Conservation (phyloP, 2,329 filamentous ascomycete genomes). For the Chaetomium sp. region DNA sequence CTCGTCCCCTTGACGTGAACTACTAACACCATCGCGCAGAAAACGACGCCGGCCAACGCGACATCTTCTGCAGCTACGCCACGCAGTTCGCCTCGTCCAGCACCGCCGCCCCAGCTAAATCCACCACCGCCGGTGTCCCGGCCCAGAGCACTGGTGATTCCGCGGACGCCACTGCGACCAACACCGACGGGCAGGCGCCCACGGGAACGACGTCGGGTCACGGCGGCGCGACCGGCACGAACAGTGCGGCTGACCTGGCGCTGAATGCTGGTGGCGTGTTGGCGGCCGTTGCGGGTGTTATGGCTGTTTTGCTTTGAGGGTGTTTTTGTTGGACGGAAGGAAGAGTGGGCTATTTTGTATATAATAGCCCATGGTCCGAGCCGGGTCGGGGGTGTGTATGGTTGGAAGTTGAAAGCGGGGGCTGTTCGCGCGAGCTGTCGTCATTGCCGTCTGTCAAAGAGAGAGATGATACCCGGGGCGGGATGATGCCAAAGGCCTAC, state of each 20-base stretch:
- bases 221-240: constrained; percentile 12
- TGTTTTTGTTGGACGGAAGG: background rate
- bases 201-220: constrained; percentile 11
- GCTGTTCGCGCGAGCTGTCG: no score
- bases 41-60: constrained; percentile 33
- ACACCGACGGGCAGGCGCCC: constrained; percentile 15
- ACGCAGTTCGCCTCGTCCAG: constrained; percentile 34
- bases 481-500: no score
- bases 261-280: constrained; percentile 28
- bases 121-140: constrained; percentile 16
- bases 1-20: background rate
- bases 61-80: constrained; percentile 41
- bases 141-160: background rate
- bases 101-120: constrained; percentile 18
- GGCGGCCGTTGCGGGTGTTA: constrained; percentile 28
- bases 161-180: constrained; percentile 13
- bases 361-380: no score
- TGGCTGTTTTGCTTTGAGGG: constrained; percentile 27
- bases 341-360: no score
- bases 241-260: constrained; percentile 25
- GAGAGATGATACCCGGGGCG: no score
- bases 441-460: no score
- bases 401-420: no score
- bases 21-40: constrained; percentile 2
- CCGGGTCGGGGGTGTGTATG: no score